These are phyloP conservation scores for Isoetes taiwanensis DNA, from an alignment of 75 land plant species.

Conservation along the genomic window DNA sequence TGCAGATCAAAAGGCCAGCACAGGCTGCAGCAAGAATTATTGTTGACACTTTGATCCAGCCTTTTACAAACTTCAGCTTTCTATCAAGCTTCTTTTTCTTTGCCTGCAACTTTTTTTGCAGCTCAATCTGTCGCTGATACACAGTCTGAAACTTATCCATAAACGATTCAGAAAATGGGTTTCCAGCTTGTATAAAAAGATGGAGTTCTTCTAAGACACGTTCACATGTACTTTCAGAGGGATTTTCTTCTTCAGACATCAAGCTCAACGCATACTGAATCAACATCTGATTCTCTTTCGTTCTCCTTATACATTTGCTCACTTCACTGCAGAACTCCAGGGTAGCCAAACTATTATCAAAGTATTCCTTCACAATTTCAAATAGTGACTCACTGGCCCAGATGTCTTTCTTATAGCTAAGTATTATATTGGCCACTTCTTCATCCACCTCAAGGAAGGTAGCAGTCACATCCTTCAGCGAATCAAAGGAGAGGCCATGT, in stretches of 20 bases:
- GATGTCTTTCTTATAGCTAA: constrained; percentile 55
- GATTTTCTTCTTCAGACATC: constrained; percentile 35
- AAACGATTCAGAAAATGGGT: constrained; percentile 69
- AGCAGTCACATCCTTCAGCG: constrained; percentile 60
- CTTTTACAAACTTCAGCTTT: constrained; percentile 35
- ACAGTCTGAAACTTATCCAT: constrained; percentile 37
- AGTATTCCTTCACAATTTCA: constrained; percentile 60
- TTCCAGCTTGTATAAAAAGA: constrained; percentile 12
- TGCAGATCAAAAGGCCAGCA: constrained; percentile 57
- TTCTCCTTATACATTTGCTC: constrained; percentile 47
- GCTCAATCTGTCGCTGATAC: constrained; percentile 34
- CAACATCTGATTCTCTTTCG: constrained; percentile 40
- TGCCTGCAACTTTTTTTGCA: constrained; percentile 52
- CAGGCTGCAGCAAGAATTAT: constrained; percentile 57
- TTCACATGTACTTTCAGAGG: background rate
- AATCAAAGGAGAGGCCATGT: constrained; percentile 59
- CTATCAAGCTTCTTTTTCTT: constrained; percentile 45
- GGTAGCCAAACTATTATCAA: constrained; percentile 45
- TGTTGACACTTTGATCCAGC: constrained; percentile 72
- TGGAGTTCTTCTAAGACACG: no score
- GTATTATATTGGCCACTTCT: constrained; percentile 62
- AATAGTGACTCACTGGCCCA: constrained; percentile 58
- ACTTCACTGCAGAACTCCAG: constrained; percentile 66
- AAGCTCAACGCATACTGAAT: constrained; percentile 46
- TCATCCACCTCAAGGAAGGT: constrained; percentile 65